Evolutionary conservation across 768 basidiomycete genomes (phyloP), one percentile per base, ranked within the genome.

Genomic region (Termitomyces sp.): DNA sequence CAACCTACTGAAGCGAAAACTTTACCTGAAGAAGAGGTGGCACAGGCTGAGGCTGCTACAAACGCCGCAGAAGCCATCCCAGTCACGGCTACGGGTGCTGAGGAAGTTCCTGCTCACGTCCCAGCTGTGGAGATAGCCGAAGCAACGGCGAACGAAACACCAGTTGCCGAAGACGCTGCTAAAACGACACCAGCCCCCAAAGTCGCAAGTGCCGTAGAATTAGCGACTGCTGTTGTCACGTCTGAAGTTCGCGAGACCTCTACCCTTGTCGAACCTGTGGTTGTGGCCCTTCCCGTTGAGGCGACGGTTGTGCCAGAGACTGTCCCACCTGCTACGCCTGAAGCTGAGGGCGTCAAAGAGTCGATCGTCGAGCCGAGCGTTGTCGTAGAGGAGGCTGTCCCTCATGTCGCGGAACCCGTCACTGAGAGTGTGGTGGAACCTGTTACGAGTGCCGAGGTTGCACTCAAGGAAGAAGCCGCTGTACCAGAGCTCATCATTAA

Each of bases 231-330:
- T 8, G 34, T n/a, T 31, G 53, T 16, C 23, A 21, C 19, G 23
- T 10, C 34, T 35, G 37, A 44, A 6, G 53, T 38, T 19, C 32
- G 73, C 75, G 43, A 17, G 35, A 7, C 35, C 9, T 25, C 53
- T 21, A 14, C 32, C 10, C 5, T 12, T 23, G 27, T 42, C 27
- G 43, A 44, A 19, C 9, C 44, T 32, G 3, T 9, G 32, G 8
- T 23, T 9, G n/a, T 4, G 47, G 10, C 21, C 4, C 21, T 9
- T 49, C 34, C 34, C 16, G 5, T 35, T 17, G 47, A 49, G 21
- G 21, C 32, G 23, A 21, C 47, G 31, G 12, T 47, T 27, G 37
- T 6, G 5, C 27, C 47, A 21, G 47, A 35, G 14, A 27, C 8
- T 23, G 5, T 35, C 3, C 21, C 19, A 17, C 16, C 16, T 16